Percentiles rank a stretch among this genome's conserved stretches.
phyloP scores from a whole-genome alignment of 169 alveolate genomes.

The Neospora caninum region DNA sequence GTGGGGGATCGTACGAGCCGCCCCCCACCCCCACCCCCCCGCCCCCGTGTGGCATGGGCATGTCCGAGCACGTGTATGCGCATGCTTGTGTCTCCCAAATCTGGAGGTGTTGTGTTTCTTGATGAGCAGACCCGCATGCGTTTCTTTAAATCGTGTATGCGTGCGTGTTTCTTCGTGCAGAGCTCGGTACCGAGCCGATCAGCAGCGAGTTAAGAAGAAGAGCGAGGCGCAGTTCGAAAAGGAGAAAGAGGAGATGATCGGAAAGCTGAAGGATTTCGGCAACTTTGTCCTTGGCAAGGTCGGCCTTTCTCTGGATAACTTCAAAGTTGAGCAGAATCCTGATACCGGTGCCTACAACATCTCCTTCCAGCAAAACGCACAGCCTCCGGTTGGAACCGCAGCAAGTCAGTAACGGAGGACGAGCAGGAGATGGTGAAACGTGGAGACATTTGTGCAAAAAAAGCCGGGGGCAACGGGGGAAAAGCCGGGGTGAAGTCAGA shows the following conservation, averaged over 20 bases:
- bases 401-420: neutral
- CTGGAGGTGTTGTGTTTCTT: neutral
- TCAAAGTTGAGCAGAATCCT: constrained; percentile 92
- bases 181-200: constrained; percentile 55
- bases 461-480: too few relatives aligned
- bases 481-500: too few relatives aligned
- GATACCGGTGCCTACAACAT: constrained; percentile 93
- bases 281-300: constrained; percentile 93
- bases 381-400: neutral
- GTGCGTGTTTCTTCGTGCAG: constrained; percentile 57
- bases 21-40: too few relatives aligned
- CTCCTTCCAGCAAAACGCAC: constrained; percentile 86
- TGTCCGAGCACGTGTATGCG: too few relatives aligned
- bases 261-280: constrained; percentile 93
- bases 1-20: too few relatives aligned
- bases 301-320: constrained; percentile 93
- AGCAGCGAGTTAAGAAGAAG: constrained; percentile 58
- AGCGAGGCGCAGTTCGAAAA: constrained; percentile 82
- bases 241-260: constrained; percentile 94
- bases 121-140: neutral
- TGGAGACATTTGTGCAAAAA: too few relatives aligned
- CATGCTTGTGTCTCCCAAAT: too few relatives aligned
- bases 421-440: neutral
- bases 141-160: too few relatives aligned
- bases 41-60: too few relatives aligned